Evolutionary conservation across 305 asterid genomes (phyloP), one percentile per base, ranked within the genome.

Genomic region (Lippia alba): DNA sequence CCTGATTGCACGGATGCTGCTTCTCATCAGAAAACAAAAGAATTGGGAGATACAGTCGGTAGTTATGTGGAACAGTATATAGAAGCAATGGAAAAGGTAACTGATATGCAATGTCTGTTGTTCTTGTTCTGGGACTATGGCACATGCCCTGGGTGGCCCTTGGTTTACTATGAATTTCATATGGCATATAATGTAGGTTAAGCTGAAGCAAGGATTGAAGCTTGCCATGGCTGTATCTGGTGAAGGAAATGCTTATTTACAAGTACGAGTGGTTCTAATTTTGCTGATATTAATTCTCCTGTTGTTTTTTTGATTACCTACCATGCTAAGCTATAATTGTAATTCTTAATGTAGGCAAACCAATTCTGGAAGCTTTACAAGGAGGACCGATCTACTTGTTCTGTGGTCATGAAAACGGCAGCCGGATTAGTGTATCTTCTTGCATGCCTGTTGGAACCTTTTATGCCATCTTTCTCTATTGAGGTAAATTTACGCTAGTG

Each of bases 331-430:
- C 1, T 24, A 10, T 57, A 20, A 78, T 71, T 49, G 51, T 39
- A 32, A 66, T 34, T 60, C 34, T 34, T 61, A 45, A 18, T 86
- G 70, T 70, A 94, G 99, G 97, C 83, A 66, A 87, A 87, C 78
- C 92, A 91, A 82, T 91, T 91, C 68, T 94, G 99, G 97, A 94
- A 86, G 84, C 97, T 94, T 82, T 94, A 87, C 93, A 91, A 87
- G 79, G 95, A 91, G 83, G 96, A 91, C 65, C 83, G 20, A 20
- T 39, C 85, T 69, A 72, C 96, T 50, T 91, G 97, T 79, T 81
- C 89, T 8, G 74, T 91, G 67, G 99, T 91, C 60, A 90, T 91
- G 95, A 91, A 78, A 81, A 91, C 97, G 72, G 78, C 98, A 36
- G 79, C 83, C 30, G 99, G 99, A 74, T 69, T 94, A 66, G 98